Evolutionary conservation across 2,329 filamentous ascomycete genomes (phyloP).

Genomic region (Zymoseptoria tritici): DNA sequence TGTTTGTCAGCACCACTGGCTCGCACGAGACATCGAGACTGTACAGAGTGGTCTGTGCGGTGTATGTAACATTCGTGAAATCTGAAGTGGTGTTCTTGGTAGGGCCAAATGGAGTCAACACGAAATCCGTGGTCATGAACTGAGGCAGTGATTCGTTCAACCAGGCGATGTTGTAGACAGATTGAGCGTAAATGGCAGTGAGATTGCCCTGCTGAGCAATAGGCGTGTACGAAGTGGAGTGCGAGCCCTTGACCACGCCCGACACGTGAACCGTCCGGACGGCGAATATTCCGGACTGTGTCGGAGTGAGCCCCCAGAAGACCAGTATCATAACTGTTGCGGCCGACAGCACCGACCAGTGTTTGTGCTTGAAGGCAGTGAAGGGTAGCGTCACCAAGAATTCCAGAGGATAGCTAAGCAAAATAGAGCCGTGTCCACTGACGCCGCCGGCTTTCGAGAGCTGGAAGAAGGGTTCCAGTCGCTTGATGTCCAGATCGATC

Average conservation of each 20-base stretch:
- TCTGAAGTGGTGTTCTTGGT: too few species aligned
- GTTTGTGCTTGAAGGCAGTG: constrained; percentile 30
- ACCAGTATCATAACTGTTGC: constrained; percentile 45
- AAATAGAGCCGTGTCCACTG: constrained; percentile 37
- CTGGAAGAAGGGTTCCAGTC: constrained; percentile 55
- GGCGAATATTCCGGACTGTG: constrained; percentile 50
- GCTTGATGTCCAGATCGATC: constrained; percentile 52
- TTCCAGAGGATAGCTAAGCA: constrained; percentile 50
- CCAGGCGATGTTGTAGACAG: constrained; percentile 41
- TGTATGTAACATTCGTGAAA: too few species aligned
- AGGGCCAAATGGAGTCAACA: too few species aligned
- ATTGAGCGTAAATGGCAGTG: constrained; percentile 36
- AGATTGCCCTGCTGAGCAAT: constrained; percentile 29
- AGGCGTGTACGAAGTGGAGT: too few species aligned
- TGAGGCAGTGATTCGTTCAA: constrained; percentile 38
- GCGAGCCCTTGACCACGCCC: too few species aligned
- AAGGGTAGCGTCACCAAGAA: constrained; percentile 40
- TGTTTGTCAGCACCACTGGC: too few species aligned
- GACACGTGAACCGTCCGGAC: too few species aligned
- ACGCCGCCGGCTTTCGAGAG: constrained; percentile 44
- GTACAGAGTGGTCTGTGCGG: too few species aligned
- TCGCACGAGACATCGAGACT: too few species aligned
- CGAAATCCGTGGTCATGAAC: constrained; percentile 40
- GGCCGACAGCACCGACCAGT: constrained; percentile 48
- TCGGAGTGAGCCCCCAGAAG: constrained; percentile 49